Evolutionary conservation across 441 rosid genomes (phyloP), one percentile per base, ranked within the genome.

Genomic region (Monsonia emarginata): DNA sequence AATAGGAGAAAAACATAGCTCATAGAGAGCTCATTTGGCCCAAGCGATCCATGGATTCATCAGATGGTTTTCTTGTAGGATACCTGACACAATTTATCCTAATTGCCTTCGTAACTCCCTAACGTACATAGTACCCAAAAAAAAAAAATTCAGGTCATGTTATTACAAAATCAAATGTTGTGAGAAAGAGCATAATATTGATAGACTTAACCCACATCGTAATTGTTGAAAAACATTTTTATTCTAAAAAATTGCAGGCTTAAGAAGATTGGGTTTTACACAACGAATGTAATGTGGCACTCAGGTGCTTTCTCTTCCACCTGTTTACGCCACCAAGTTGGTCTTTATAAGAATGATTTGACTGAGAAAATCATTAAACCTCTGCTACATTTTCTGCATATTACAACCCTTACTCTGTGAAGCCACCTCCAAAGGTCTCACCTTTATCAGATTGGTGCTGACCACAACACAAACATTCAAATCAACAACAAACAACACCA

Each of bases 21-120:
- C n/a, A n/a, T n/a, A n/a, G n/a, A n/a, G n/a, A n/a, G n/a, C n/a
- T n/a, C n/a, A n/a, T n/a, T n/a, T n/a, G n/a, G 71, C 97, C 84
- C 84, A 95, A 95, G 73, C 99, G 84, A 71, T 83, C 88, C 60
- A 84, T 71, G 77, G 90, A 91, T 73, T 91, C 99, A 79, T 87
- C 89, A 77, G 90, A 95, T 64, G 84, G 83, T 74, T 82, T 91
- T 77, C 97, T 83, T 38, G 99, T 95, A 61, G 99, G 99, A 76
- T 85, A 91, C 42, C 99, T 98, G 10, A 98, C 99, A 82, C 96
- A 88, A 78, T 98, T 95, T 57, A 95, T 95, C 82, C 99, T 84
- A 70, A 95, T 91, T 74, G 99, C 99, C 78, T 95, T 97, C 99
- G 91, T 88, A 73, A 95, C 99, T 57, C 99, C 98, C 99, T 95